A percentile compares a stretch with the other conserved stretches of the same genome.
Evolutionary conservation across 176 grass and related monocot genomes (phyloP).

Genomic region (Bonia amplexicaulis): DNA sequence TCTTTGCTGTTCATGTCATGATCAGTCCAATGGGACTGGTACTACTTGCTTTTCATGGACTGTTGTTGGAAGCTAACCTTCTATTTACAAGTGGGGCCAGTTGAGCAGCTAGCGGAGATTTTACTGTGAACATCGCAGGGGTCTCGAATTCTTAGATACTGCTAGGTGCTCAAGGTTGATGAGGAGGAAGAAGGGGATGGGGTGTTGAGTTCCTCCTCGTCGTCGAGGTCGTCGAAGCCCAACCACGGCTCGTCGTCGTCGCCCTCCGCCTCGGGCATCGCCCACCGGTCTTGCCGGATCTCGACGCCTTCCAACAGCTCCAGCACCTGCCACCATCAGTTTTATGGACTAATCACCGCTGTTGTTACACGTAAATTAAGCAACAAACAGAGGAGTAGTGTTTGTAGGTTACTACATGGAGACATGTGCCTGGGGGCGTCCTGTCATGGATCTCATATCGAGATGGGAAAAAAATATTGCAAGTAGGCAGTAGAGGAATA

Average conservation of each 20-base stretch:
- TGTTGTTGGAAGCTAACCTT: background rate
- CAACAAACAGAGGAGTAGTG: background rate
- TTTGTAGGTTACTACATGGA: constrained; percentile 6
- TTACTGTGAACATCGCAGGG: background rate
- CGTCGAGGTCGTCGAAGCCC: constrained; percentile 50
- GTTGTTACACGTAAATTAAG: constrained; percentile 12
- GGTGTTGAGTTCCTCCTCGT: constrained; percentile 22
- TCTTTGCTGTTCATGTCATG: background rate
- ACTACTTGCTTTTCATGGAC: background rate
- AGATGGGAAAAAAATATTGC: background rate
- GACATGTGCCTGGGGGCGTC: constrained; percentile 26
- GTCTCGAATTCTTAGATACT: background rate
- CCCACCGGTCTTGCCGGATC: constrained; percentile 68
- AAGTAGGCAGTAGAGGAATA: background rate
- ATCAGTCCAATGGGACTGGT: background rate
- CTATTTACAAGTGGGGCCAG: constrained; percentile 17
- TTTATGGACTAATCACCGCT: background rate
- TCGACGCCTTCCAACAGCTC: constrained; percentile 72
- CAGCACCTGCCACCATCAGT: constrained; percentile 51
- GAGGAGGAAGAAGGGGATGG: constrained; percentile 40
- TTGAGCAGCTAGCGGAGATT: constrained; percentile 1
- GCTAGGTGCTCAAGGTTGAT: constrained; percentile 43
- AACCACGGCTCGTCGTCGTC: constrained; percentile 52
- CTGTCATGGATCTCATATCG: background rate
- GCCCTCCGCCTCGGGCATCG: constrained; percentile 43